phyloP scores from a whole-genome alignment of 208 protist genomes.

The Acanthamoeba triangularis region DNA sequence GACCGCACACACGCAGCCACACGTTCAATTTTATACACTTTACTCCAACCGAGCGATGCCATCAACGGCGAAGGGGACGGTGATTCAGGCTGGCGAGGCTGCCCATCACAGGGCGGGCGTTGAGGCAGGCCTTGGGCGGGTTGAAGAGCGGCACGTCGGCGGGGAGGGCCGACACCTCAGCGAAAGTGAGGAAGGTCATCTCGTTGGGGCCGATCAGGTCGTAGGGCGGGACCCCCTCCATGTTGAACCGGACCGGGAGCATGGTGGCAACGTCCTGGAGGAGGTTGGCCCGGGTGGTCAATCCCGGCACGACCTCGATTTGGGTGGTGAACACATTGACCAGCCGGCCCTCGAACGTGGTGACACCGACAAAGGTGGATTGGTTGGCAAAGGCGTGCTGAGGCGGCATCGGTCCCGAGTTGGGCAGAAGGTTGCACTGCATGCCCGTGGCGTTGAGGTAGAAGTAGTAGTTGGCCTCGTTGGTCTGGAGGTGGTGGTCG shows the following conservation, averaged over 20 bases:
- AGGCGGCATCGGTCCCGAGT: not conserved
- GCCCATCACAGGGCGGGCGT: too few relatives aligned
- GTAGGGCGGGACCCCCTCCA: not conserved
- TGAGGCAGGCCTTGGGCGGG: too few relatives aligned
- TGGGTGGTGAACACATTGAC: not conserved
- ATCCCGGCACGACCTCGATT: not conserved
- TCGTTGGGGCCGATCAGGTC: not conserved
- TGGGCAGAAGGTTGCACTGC: not conserved
- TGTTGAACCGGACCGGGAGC: not conserved
- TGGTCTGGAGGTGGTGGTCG: constrained; percentile 26
- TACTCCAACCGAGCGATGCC: too few relatives aligned
- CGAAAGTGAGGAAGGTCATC: not conserved
- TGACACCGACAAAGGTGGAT: not conserved
- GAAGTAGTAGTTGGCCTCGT: constrained; percentile 20
- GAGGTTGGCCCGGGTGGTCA: not conserved
- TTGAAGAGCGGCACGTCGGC: too few relatives aligned
- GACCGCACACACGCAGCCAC: too few relatives aligned
- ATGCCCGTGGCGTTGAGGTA: constrained; percentile 10
- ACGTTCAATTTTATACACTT: too few relatives aligned
- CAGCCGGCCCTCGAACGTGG: not conserved
- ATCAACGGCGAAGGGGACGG: too few relatives aligned
- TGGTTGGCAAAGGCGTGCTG: not conserved
- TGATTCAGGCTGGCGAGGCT: too few relatives aligned
- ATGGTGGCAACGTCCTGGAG: not conserved
- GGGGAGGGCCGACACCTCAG: not conserved